These are phyloP conservation scores for Hansenula sp. DNA, from an alignment of 1,139 yeast genomes.

Conservation along the genomic window DNA sequence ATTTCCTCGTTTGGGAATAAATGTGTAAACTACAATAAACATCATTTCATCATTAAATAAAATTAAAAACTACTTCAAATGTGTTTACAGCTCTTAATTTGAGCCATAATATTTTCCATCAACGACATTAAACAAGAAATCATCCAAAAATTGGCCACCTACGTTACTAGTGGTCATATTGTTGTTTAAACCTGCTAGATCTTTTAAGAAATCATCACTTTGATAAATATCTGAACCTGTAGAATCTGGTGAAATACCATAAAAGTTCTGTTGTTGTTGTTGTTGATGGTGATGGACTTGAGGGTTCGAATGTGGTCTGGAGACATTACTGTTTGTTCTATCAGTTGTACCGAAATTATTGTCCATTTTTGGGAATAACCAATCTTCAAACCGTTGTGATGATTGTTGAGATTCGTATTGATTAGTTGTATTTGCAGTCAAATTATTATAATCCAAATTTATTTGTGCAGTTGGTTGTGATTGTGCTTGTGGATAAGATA, in stretches of 20 bases:
- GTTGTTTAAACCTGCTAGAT: slow-evolving; percentile 12
- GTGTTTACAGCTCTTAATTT: background rate
- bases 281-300: background rate
- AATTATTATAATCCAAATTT: background rate
- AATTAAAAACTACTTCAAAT: too few species aligned
- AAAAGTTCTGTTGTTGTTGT: too few species aligned
- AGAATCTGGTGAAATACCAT: background rate
- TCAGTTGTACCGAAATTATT: too few species aligned
- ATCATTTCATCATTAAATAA: too few species aligned
- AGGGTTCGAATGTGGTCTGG: background rate
- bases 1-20: background rate
- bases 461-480: background rate
- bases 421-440: background rate
- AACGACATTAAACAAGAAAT: slow-evolving; percentile 14
- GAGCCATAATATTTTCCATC: slow-evolving; percentile 4
- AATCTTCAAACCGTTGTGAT: slow-evolving; percentile 17
- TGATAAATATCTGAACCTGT: slow-evolving; percentile 3
- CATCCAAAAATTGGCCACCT: slow-evolving; percentile 15
- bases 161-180: slow-evolving; percentile 8
- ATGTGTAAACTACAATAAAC: too few species aligned
- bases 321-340: too few species aligned
- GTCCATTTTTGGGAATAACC: slow-evolving; percentile 19
- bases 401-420: too few species aligned
- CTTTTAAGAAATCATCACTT: slow-evolving; percentile 14
- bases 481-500: background rate